Evolutionary conservation across 768 basidiomycete species (phyloP).

Genomic region (Leccinellum luteum): DNA sequence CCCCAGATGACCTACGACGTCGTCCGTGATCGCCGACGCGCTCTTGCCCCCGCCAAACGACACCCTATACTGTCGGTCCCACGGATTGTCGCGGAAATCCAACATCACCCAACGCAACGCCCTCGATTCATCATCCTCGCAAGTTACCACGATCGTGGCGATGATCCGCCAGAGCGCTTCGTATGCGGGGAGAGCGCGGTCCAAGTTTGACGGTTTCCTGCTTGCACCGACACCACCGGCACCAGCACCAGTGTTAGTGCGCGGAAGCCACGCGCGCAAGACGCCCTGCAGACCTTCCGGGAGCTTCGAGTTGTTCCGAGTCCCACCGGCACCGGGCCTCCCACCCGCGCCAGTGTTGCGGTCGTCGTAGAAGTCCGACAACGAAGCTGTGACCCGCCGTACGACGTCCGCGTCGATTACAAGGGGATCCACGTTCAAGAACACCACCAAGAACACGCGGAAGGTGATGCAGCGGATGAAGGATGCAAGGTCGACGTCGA

Average conservation of each 20-base stretch:
- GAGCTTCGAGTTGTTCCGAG: slow-evolving; percentile 16
- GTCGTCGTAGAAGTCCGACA: slow-evolving; percentile 46
- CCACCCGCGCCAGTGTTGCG: neutral
- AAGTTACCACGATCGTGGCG: slow-evolving; percentile 41
- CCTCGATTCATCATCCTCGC: slow-evolving; percentile 25
- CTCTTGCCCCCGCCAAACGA: slow-evolving; percentile 14
- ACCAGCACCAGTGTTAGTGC: neutral
- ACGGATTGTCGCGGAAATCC: slow-evolving; percentile 35
- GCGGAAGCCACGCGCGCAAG: slow-evolving; percentile 42
- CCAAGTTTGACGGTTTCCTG: slow-evolving; percentile 34
- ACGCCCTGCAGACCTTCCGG: slow-evolving; percentile 34
- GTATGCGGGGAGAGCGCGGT: slow-evolving; percentile 57
- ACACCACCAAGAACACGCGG: slow-evolving; percentile 39
- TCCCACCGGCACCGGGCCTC: neutral
- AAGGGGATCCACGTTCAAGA: slow-evolving; percentile 36
- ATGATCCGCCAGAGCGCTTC: slow-evolving; percentile 64
- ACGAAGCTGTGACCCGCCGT: slow-evolving; percentile 33
- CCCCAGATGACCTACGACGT: slow-evolving; percentile 11
- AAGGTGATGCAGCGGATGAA: slow-evolving; percentile 47
- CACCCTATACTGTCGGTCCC: slow-evolving; percentile 22
- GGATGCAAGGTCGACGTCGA: slow-evolving; percentile 31
- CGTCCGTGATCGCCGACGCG: slow-evolving; percentile 21
- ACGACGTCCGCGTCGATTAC: slow-evolving; percentile 29
- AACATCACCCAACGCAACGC: slow-evolving; percentile 31
- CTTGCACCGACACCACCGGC: neutral